Base-by-base conservation (phyloP, 805 yeast genomes). In the Candida sanyiensis region DNA sequence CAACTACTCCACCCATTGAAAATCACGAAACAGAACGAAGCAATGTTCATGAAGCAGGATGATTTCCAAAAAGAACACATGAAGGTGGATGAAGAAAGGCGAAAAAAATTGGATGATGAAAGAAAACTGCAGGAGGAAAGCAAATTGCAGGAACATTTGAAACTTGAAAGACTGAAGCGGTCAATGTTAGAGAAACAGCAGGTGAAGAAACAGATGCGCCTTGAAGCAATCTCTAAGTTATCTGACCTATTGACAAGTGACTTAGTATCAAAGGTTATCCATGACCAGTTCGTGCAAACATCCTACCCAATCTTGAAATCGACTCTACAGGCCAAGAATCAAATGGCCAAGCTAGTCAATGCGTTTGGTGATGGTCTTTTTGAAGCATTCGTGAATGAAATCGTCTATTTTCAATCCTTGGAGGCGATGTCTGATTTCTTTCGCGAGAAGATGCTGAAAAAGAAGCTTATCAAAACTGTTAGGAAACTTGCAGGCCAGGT, bases 371-470 rank as follows among this genome's bases (percentile, higher is more conserved):
- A 57, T 1, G 83, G 77, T 28, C 54, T 84, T 1, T 81, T 64
- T 45, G 51, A 57, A 13, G 84, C 89, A 0, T 80, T 83, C 48
- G 51, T 84, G 29, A 67, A 72, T 31, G 89, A 83, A 46, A 64
- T 72, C 27, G 52, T 74, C 0, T 75, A 67, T 49, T 56, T 70
- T 27, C 55, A 61, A 3, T 57, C 64, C 0, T 50, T 70, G 29
- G 70, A 70, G 21, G 53, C 63, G 3, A 57, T 61, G 32, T 83
- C 93, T 0, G 69, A 63, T n/a, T 23, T 44, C 2, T 54, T 66
- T 30, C 54, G 70, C 31, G 47, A 59, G 1, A 49, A 38, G 7
- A 49, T 48, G 3, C 35, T 75, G 19, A 67, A 66, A 42, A 47
- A 37, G 16, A 44, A 33, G 3, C 40, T 54, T 1, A 49, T 78